Conservation (phyloP, 805 yeast species). For the Hanseniaspora mollemarum region DNA sequence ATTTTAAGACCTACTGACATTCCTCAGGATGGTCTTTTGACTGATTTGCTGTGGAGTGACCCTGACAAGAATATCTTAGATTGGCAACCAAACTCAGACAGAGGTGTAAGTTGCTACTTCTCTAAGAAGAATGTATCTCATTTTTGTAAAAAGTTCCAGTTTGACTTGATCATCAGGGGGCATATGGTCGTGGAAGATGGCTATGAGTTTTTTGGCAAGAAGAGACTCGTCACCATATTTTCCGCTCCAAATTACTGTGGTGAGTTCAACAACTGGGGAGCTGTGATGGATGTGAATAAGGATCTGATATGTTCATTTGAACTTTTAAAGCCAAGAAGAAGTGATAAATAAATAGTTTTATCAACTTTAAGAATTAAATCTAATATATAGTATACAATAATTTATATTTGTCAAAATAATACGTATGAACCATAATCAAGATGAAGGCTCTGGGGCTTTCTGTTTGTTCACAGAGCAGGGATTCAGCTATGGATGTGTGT, state of each 20-base stretch:
- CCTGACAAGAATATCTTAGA: conserved; percentile 49
- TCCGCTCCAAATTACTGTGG: conserved; percentile 63
- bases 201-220: conserved; percentile 65
- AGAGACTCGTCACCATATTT: conserved; percentile 66
- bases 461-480: too few relatives aligned
- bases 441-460: background rate
- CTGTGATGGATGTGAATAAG: conserved; percentile 93
- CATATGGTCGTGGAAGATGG: conserved; percentile 90
- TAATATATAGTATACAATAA: background rate
- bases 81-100: conserved; percentile 68
- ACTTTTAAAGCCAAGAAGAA: conserved; percentile 44
- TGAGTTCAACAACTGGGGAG: conserved; percentile 77
- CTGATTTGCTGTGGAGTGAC: conserved; percentile 75
- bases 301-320: conserved; percentile 81
- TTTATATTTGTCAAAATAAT: too few relatives aligned
- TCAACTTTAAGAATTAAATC: background rate
- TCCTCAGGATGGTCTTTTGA: conserved; percentile 66
- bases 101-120: conserved; percentile 73
- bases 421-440: too few relatives aligned
- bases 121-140: conserved; percentile 62
- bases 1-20: conserved; percentile 74
- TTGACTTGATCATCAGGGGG: conserved; percentile 70
- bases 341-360: background rate
- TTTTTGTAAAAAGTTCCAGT: conserved; percentile 53
- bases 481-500: too few relatives aligned